Base-by-base conservation (phyloP, 768 basidiomycete genomes). In the Paxillus involutus region DNA sequence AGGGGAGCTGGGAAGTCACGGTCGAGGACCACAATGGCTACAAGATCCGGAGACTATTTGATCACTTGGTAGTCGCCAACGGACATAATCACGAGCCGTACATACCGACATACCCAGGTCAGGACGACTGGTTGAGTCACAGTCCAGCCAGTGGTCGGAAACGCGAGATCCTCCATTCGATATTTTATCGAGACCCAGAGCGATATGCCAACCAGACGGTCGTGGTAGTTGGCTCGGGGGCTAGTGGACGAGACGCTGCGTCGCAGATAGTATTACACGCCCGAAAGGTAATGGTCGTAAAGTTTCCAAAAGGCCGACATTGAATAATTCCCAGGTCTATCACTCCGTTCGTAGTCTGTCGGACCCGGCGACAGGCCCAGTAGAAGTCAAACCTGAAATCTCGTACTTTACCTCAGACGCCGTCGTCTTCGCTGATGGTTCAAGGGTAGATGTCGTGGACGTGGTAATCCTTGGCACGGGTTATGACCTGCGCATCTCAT, bases 21-120 rank as follows among this genome's bases (percentile, higher is more conserved):
- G 62, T 80, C 6, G 56, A 56, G 1, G 59, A 63, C 36, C 44
- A 55, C 7, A 35, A 59, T 16, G 68, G 68, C 36, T 49, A 41
- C 26, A 52, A 62, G 36, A 62, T 46, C 10, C 59, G 63, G 4
- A 63, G 59, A n/a, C 53, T 49, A 3, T 80, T 79, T 59, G 77
- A 84, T 56, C 84, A 85, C 61, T 69, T 85, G 24, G 69, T 85
- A 29, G 75, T 82, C 36, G 81, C 80, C 19, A 76, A 69, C 17
- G 84, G 84, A 5, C 80, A 80, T 54, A 78, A 83, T 52, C 82
- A 81, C 56, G 70, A 77, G 52, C 82, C 84, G 2, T 69, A 71
- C 24, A 69, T 75, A 2, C 77, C 77, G 5, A 56, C 59, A 6
- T 83, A 79, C 70, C 63, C 61, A 12, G 83, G 83, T 1, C 73